Base-by-base conservation (phyloP, 2,329 filamentous ascomycete genomes). In the Aspergillus awamori region DNA sequence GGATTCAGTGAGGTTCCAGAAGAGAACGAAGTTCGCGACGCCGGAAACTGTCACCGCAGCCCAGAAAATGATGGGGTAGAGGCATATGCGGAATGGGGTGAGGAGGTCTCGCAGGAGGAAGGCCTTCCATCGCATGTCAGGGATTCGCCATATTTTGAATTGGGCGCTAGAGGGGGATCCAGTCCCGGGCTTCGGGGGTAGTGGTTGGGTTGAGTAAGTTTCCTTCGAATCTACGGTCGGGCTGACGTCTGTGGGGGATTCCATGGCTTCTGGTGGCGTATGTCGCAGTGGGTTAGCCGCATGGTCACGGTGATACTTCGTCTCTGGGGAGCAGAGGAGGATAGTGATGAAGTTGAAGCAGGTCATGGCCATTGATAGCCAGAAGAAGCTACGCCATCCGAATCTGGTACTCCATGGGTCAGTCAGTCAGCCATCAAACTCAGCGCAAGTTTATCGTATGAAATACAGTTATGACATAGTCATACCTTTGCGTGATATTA, bases 301-400 rank as follows among this genome's bases (percentile, higher is more conserved):
- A 6, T 39, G 15, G 1, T 54, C 17, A 1, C 51, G 39, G 1
- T 7, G 38, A n/a, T 43, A 60, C 17, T 53, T 57, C 8, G 59
- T 61, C 26, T 61, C 59, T 5, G 59, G 59, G 30, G 33, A 54
- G 49, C 20, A 51, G 41, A 53, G 13, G 0, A 53, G n/a, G 7
- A 58, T 11, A 13, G 28, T 41, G 24, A 58, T 15, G 22, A 61
- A 15, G 33, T 49, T 58, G 49, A 58, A 26, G 5, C 13, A 41
- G n/a, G 41, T 49, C 26, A 61, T 38, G 13, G 54, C 59, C 8
- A 58, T 15, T 5, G 54, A 58, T 22, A 61, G 55, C 59, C 59
- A 61, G 54, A 58, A 61, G 33, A 61, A 61, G 55, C 59, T 61
- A 5, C 54, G 48, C 59, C 59, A 61, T 4, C 55, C 59, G 22